Evolutionary conservation across 805 yeast species (phyloP).

Genomic region (Kluyveromyces nonfermentans): DNA sequence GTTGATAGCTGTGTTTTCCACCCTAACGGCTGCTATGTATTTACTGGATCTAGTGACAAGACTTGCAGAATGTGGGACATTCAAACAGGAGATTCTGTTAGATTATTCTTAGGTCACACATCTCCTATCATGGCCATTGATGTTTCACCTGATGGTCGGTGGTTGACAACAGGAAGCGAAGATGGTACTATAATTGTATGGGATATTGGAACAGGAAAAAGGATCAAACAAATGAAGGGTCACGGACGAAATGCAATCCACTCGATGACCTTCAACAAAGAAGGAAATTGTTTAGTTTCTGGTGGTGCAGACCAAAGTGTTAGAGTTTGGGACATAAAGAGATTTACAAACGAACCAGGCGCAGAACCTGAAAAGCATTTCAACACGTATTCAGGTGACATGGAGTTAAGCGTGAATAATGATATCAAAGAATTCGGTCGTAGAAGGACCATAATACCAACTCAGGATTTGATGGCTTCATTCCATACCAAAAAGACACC

Average conservation of each 20-base stretch:
- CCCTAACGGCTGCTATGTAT: slow-evolving; percentile 89
- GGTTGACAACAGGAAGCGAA: slow-evolving; percentile 93
- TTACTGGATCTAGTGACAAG: slow-evolving; percentile 93
- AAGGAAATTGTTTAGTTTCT: slow-evolving; percentile 82
- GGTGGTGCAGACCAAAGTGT: slow-evolving; percentile 91
- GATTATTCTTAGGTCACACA: slow-evolving; percentile 87
- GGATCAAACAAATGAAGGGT: slow-evolving; percentile 86
- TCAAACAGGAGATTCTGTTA: slow-evolving; percentile 74
- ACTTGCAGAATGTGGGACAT: slow-evolving; percentile 99
- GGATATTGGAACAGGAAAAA: slow-evolving; percentile 89
- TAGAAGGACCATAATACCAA: slow-evolving; percentile 65
- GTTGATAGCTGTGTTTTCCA: slow-evolving; percentile 93
- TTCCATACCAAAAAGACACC: slow-evolving; percentile 92
- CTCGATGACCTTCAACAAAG: slow-evolving; percentile 74
- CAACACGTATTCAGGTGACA: slow-evolving; percentile 29
- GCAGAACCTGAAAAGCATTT: slow-evolving; percentile 67
- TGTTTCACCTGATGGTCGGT: slow-evolving; percentile 93
- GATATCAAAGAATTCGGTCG: slow-evolving; percentile 42
- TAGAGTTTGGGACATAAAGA: slow-evolving; percentile 91
- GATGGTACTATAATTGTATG: slow-evolving; percentile 82
- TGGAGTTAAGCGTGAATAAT: slow-evolving; percentile 23
- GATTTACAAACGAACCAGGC: slow-evolving; percentile 71
- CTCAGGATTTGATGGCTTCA: slow-evolving; percentile 86
- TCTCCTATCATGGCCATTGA: slow-evolving; percentile 81
- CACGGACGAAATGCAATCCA: slow-evolving; percentile 84